phyloP scores from a whole-genome alignment of 306 rosid genomes.

The Castanea sativa region DNA sequence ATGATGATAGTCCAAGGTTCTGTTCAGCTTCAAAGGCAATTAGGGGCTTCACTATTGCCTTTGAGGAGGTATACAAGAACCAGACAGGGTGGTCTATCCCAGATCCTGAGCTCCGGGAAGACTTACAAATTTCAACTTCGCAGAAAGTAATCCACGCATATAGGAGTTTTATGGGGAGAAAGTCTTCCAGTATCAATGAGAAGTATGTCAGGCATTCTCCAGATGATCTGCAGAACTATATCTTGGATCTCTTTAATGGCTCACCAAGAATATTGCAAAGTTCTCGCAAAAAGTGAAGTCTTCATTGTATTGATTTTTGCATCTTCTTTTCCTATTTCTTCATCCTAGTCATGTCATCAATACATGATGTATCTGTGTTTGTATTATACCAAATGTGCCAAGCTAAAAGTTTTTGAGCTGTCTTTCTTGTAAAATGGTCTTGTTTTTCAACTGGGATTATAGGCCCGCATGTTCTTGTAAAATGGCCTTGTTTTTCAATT shows the following conservation, averaged over 20 bases:
- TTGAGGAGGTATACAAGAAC: conserved; percentile 56
- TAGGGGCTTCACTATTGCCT: conserved; percentile 40
- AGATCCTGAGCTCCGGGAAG: conserved; percentile 50
- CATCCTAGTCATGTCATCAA: not conserved
- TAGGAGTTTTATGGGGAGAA: conserved; percentile 32
- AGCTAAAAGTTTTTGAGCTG: not conserved
- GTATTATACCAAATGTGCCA: not conserved
- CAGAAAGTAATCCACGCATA: conserved; percentile 58
- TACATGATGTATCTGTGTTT: not conserved
- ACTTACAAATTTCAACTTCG: conserved; percentile 52
- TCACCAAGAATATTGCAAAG: conserved; percentile 35
- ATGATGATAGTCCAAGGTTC: not conserved
- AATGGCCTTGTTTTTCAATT: not conserved
- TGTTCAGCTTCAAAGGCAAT: conserved; percentile 14
- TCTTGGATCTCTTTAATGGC: conserved; percentile 61
- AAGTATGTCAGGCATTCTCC: conserved; percentile 50
- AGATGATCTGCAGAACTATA: conserved; percentile 44
- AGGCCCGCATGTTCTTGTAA: not conserved
- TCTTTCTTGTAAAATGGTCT: not conserved
- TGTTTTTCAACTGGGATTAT: not conserved
- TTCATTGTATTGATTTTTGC: not conserved
- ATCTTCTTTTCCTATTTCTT: not conserved
- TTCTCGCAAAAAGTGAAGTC: conserved; percentile 33
- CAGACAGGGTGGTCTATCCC: conserved; percentile 67
- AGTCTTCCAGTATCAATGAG: conserved; percentile 32